Evolutionary conservation across 2,329 filamentous ascomycete genomes (phyloP).

Genomic region (Ascochyta pisi): DNA sequence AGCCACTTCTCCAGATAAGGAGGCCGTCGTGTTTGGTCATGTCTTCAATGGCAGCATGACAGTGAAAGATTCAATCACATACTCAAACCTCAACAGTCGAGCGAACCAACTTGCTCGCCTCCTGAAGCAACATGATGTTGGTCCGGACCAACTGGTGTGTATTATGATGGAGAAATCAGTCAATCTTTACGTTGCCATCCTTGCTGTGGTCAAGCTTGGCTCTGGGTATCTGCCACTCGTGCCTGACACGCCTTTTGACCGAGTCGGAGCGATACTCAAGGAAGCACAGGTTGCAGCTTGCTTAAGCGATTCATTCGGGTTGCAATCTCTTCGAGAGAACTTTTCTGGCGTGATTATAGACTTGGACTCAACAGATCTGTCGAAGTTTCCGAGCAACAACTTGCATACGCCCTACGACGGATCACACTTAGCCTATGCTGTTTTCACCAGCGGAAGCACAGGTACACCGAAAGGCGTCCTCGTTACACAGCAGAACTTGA

Average conservation of each 20-base stretch:
- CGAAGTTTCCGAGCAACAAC: conserved; percentile 47
- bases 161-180: conserved; percentile 80
- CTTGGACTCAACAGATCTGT: conserved; percentile 40
- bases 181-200: conserved; percentile 73
- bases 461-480: conserved; percentile 80
- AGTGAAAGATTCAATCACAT: conserved; percentile 62
- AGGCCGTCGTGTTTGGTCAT: conserved; percentile 70
- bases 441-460: conserved; percentile 86
- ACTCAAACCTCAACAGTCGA: conserved; percentile 66
- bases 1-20: conserved; percentile 55
- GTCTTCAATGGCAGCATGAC: conserved; percentile 49
- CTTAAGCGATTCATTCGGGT: conserved; percentile 47
- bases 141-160: conserved; percentile 67
- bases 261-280: conserved; percentile 66
- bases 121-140: conserved; percentile 58
- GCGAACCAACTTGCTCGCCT: conserved; percentile 70
- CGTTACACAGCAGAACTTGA: conserved; percentile 76
- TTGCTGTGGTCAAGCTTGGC: conserved; percentile 77
- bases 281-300: conserved; percentile 63
- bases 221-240: conserved; percentile 82
- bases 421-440: conserved; percentile 72
- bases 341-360: conserved; percentile 31
- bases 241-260: conserved; percentile 70
- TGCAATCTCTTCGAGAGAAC: conserved; percentile 12
- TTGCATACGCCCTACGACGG: conserved; percentile 49